These are phyloP conservation scores for Trifolium subterraneum DNA, from an alignment of 306 rosid species.

Conservation along the genomic window DNA sequence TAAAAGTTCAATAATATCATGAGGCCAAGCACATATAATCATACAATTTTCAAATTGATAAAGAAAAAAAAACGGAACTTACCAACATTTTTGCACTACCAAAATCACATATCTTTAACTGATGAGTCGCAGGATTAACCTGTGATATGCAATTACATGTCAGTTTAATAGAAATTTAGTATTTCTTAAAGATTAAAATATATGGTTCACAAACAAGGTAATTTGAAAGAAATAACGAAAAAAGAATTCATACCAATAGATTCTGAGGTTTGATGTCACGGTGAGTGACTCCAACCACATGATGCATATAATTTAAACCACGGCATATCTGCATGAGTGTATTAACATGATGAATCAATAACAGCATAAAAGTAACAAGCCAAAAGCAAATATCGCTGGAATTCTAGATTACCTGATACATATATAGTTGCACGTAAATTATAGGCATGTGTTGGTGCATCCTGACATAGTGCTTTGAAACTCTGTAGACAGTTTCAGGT, in stretches of 20 bases:
- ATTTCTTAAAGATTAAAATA: neutral
- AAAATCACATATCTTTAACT: constrained; percentile 92
- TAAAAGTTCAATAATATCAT: constrained; percentile 44
- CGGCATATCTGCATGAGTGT: constrained; percentile 79
- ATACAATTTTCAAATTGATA: constrained; percentile 14
- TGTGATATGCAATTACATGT: constrained; percentile 41
- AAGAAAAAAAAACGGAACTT: constrained; percentile 33
- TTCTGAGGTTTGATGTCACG: constrained; percentile 98
- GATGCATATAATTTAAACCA: constrained; percentile 82
- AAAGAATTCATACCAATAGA: constrained; percentile 66
- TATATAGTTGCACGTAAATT: constrained; percentile 74
- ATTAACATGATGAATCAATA: constrained; percentile 26
- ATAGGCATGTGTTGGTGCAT: constrained; percentile 76
- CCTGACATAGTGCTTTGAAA: constrained; percentile 80
- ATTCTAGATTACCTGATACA: constrained; percentile 73
- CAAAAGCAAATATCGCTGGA: constrained; percentile 7
- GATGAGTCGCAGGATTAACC: constrained; percentile 89
- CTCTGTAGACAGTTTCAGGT: constrained; percentile 87
- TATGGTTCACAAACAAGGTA: constrained; percentile 14
- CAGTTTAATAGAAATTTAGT: constrained; percentile 18
- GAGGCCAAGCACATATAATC: constrained; percentile 27
- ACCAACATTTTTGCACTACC: constrained; percentile 99
- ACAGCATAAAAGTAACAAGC: neutral
- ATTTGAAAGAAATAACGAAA: neutral
- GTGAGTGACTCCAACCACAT: constrained; percentile 88